Evolutionary conservation across 352 stramenopile genomes (phyloP).

Genomic region (Bremia lactucae): DNA sequence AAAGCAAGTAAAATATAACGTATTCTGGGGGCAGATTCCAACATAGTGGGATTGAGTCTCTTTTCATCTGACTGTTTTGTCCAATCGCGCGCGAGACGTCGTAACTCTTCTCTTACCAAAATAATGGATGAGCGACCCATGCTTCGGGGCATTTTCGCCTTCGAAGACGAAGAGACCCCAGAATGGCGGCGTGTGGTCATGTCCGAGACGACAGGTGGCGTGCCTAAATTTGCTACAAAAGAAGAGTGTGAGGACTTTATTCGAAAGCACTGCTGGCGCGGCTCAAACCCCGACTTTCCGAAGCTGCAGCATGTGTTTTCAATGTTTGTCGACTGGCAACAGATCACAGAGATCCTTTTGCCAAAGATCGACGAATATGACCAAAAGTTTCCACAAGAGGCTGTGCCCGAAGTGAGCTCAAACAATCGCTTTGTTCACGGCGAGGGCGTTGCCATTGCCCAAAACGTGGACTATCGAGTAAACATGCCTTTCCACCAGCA

Average conservation of each 20-base stretch:
- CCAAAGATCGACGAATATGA: conserved; percentile 77
- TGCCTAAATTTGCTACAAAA: conserved; percentile 85
- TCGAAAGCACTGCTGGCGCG: conserved; percentile 67
- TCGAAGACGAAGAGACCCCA: conserved; percentile 79
- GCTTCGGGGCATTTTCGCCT: conserved; percentile 77
- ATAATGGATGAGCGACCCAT: conserved; percentile 50
- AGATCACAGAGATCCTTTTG: conserved; percentile 63
- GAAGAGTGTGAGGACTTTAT: conserved; percentile 86
- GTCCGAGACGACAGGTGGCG: conserved; percentile 44
- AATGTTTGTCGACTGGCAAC: conserved; percentile 84
- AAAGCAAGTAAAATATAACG: no score
- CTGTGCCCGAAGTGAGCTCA: conserved; percentile 21
- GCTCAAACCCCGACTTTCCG: conserved; percentile 86
- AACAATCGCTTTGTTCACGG: conserved; percentile 62
- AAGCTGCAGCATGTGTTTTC: conserved; percentile 89
- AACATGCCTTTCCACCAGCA: conserved; percentile 90
- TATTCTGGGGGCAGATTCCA: no score
- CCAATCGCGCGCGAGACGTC: no score
- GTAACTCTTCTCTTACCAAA: no score
- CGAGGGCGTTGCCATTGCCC: conserved; percentile 34
- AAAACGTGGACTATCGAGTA: conserved; percentile 71
- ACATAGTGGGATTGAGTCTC: no score
- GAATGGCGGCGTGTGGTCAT: conserved; percentile 68
- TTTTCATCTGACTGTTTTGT: no score
- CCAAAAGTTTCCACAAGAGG: conserved; percentile 38